phyloP scores from a whole-genome alignment of 352 stramenopile genomes.

The Achlya hypogyna region DNA sequence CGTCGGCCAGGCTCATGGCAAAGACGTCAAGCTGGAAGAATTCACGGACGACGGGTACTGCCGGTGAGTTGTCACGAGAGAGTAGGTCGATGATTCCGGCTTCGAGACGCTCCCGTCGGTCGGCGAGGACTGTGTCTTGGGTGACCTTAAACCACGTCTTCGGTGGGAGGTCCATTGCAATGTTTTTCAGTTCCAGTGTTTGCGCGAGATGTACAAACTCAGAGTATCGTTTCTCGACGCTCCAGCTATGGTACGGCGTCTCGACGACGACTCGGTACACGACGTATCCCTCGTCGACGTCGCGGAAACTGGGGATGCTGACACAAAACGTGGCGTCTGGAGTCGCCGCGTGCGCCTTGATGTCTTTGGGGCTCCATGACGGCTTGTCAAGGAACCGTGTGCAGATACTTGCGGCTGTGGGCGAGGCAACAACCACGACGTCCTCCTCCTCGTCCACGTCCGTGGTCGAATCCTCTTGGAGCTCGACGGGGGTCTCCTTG shows the following conservation, averaged over 20 bases:
- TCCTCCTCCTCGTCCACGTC: constrained; percentile 35
- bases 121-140: constrained; percentile 43
- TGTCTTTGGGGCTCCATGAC: constrained; percentile 19
- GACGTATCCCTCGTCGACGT: constrained; percentile 55
- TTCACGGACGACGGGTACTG: constrained; percentile 41
- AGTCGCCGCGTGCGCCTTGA: constrained; percentile 13
- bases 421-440: constrained; percentile 54
- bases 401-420: constrained; percentile 51
- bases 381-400: constrained; percentile 33
- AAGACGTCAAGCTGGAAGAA: constrained; percentile 81
- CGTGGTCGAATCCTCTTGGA: not conserved
- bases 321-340: constrained; percentile 36
- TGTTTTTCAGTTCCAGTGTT: constrained; percentile 35
- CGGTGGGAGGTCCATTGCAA: constrained; percentile 54
- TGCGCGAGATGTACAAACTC: constrained; percentile 60
- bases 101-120: constrained; percentile 51
- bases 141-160: constrained; percentile 78
- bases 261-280: constrained; percentile 46
- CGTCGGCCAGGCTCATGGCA: constrained; percentile 16
- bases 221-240: constrained; percentile 60
- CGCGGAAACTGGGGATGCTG: constrained; percentile 45
- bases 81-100: constrained; percentile 35
- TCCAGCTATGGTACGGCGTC: constrained; percentile 37
- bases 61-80: constrained; percentile 32
- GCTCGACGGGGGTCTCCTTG: not conserved